Evolutionary conservation across 2,329 filamentous ascomycete species (phyloP).

Genomic region (Xylaria sp.): DNA sequence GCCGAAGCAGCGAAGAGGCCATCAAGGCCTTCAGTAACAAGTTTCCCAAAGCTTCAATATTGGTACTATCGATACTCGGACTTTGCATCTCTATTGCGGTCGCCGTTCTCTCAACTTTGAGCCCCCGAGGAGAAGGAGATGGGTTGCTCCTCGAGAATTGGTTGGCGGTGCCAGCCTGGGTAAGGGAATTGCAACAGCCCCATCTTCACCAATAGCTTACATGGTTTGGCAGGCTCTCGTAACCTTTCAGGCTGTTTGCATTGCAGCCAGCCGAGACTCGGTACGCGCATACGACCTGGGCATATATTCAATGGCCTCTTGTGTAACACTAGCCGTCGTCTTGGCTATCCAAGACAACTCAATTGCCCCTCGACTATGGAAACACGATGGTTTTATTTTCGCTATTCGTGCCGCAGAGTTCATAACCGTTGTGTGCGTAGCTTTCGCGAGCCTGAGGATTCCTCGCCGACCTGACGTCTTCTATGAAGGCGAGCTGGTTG

Average conservation of each 20-base stretch:
- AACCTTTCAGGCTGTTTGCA: slow-evolving; percentile 61
- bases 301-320: slow-evolving; percentile 61
- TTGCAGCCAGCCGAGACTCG: slow-evolving; percentile 61
- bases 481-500: slow-evolving; percentile 67
- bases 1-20: slow-evolving; percentile 72
- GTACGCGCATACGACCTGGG: slow-evolving; percentile 65
- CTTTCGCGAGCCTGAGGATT: slow-evolving; percentile 63
- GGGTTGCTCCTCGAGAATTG: slow-evolving; percentile 64
- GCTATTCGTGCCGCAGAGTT: slow-evolving; percentile 62
- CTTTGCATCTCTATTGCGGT: slow-evolving; percentile 65
- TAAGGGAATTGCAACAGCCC: slow-evolving; percentile 54
- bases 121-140: slow-evolving; percentile 45
- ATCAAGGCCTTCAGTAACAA: slow-evolving; percentile 70
- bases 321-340: slow-evolving; percentile 56
- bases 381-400: slow-evolving; percentile 51
- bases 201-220: slow-evolving; percentile 36
- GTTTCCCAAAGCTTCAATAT: slow-evolving; percentile 64
- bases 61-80: slow-evolving; percentile 64
- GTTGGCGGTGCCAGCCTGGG: slow-evolving; percentile 70
- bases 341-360: slow-evolving; percentile 58
- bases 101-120: slow-evolving; percentile 62
- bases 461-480: slow-evolving; percentile 76
- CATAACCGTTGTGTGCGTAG: slow-evolving; percentile 56
- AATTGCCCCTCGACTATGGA: slow-evolving; percentile 50
- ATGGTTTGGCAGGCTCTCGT: slow-evolving; percentile 58